A percentile compares a stretch with the other conserved stretches of the same genome.
phyloP scores from a whole-genome alignment of 179 eudicot genomes.

The Beta macrorhiza region DNA sequence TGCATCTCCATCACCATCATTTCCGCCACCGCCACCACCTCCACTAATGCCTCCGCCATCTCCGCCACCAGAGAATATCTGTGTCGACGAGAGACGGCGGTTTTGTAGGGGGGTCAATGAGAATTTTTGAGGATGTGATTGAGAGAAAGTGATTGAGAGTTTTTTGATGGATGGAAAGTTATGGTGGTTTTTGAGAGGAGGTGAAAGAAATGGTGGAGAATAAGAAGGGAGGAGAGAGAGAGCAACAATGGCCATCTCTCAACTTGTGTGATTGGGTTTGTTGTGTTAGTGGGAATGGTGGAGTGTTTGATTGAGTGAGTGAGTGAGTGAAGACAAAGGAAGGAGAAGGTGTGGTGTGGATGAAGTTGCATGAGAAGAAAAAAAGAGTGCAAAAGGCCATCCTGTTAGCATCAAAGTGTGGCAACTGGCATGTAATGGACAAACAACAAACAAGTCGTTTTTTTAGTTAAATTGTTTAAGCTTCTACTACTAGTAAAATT shows the following conservation, averaged over 20 bases:
- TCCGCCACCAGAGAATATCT: slow-evolving; percentile 10
- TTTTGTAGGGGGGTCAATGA: slow-evolving; percentile 15
- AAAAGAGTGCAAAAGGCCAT: slow-evolving; percentile 4
- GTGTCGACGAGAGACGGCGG: slow-evolving; percentile 14
- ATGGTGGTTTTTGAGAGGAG: slow-evolving; percentile 2
- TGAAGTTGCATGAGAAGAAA: not conserved
- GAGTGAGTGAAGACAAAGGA: not conserved
- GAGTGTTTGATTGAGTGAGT: not conserved
- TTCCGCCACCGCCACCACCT: slow-evolving; percentile 27
- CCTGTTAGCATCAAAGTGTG: slow-evolving; percentile 24
- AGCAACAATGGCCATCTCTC: slow-evolving; percentile 35
- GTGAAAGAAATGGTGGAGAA: slow-evolving; percentile 5
- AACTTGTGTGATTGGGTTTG: not conserved
- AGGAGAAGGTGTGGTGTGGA: slow-evolving; percentile 16
- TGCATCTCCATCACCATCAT: slow-evolving; percentile 36
- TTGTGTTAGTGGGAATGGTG: too few relatives aligned
- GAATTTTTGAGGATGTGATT: slow-evolving; percentile 1
- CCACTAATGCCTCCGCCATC: not conserved
- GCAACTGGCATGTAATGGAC: not conserved
- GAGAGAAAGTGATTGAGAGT: not conserved
- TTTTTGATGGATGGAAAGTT: slow-evolving; percentile 14
- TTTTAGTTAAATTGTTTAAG: too few relatives aligned
- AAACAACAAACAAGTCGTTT: not conserved
- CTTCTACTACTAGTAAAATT: not conserved
- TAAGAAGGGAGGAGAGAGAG: slow-evolving; percentile 19